Conservation (phyloP, 805 yeast genomes). For the Candida lessepsii region DNA sequence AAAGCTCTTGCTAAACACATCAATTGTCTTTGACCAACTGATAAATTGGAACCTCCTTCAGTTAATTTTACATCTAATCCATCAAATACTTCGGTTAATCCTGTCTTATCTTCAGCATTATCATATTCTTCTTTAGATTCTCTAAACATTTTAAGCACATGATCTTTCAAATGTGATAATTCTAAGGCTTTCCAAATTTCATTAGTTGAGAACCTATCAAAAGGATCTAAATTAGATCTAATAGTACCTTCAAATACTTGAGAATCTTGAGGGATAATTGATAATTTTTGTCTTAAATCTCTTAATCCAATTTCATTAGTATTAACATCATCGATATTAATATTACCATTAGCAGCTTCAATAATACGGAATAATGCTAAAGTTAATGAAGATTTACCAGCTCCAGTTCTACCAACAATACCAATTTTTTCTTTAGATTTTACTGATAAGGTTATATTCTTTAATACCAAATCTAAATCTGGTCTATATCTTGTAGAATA, state of each 20-base stretch:
- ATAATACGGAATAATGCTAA: constrained; percentile 82
- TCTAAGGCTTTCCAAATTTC: constrained; percentile 43
- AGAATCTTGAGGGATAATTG: constrained; percentile 92
- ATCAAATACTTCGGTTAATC: constrained; percentile 19
- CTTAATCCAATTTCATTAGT: constrained; percentile 68
- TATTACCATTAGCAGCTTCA: constrained; percentile 68
- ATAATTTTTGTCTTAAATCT: constrained; percentile 73
- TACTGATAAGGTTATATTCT: constrained; percentile 34
- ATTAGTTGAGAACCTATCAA: constrained; percentile 32
- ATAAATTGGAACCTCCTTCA: constrained; percentile 50
- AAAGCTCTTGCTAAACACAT: constrained; percentile 82
- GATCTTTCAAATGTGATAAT: constrained; percentile 42
- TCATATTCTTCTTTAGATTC: constrained; percentile 30
- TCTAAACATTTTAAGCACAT: constrained; percentile 36
- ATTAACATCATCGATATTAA: constrained; percentile 70
- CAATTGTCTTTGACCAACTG: constrained; percentile 54
- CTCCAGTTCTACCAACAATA: constrained; percentile 96
- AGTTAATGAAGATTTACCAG: constrained; percentile 87
- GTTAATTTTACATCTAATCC: constrained; percentile 34
- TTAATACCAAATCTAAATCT: constrained; percentile 43
- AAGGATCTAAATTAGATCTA: constrained; percentile 43
- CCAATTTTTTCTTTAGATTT: constrained; percentile 83
- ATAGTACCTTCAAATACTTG: constrained; percentile 54
- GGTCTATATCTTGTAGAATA: constrained; percentile 46
- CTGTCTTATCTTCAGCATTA: constrained; percentile 15